phyloP scores from a whole-genome alignment of 441 rosid genomes.

The Gossypium lobatum region DNA sequence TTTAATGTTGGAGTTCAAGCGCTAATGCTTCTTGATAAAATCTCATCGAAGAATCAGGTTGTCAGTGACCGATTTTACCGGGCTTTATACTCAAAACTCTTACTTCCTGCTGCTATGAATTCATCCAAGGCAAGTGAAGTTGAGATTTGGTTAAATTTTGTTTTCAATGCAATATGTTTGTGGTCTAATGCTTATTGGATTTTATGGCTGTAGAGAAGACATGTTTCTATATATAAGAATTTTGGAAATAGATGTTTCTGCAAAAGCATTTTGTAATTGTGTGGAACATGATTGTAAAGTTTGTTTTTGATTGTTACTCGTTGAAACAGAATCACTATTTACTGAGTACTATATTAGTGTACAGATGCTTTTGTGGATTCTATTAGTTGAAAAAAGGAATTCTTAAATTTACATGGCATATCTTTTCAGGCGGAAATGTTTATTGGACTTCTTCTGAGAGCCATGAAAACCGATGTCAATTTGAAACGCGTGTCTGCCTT shows the following conservation, averaged over 20 bases:
- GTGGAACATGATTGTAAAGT: neutral
- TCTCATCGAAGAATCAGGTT: slow-evolving; percentile 89
- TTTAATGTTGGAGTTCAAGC: slow-evolving; percentile 97
- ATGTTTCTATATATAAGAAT: neutral
- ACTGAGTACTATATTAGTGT: slow-evolving; percentile 8
- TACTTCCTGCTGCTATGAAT: slow-evolving; percentile 87
- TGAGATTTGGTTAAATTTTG: neutral
- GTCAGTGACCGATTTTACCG: slow-evolving; percentile 95
- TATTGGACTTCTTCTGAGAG: slow-evolving; percentile 81
- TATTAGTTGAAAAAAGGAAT: neutral
- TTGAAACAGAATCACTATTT: neutral
- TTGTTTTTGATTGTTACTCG: neutral
- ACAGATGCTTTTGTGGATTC: neutral
- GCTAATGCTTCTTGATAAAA: slow-evolving; percentile 92
- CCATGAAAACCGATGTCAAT: slow-evolving; percentile 87
- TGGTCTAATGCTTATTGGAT: neutral
- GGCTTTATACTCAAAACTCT: slow-evolving; percentile 85
- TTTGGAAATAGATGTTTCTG: neutral
- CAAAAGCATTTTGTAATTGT: neutral
- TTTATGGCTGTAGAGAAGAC: neutral
- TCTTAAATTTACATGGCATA: neutral
- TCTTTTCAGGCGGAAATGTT: slow-evolving; percentile 82
- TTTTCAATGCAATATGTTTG: neutral
- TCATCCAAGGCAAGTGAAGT: slow-evolving; percentile 79
- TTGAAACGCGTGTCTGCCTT: slow-evolving; percentile 86